A percentile compares a stretch with the other conserved stretches of the same genome.
phyloP scores from a whole-genome alignment of 2,329 filamentous ascomycete species.

The Xylaria hypoxylon region DNA sequence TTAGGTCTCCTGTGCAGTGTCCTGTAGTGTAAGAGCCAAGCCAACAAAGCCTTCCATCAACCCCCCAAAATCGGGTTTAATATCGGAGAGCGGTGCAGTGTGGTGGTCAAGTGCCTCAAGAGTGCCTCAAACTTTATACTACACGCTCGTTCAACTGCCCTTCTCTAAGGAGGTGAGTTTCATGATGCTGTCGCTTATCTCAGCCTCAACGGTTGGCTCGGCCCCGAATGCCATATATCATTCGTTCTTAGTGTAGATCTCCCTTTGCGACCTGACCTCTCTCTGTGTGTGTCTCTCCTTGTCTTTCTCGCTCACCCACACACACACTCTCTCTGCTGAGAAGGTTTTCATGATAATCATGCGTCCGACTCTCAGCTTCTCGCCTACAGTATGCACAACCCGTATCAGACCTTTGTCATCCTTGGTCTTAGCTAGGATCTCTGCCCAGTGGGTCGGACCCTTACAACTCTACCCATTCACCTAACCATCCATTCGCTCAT shows the following conservation, averaged over 20 bases:
- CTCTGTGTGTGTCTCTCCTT: neutral
- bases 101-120: slow-evolving; percentile 10
- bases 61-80: slow-evolving; percentile 1
- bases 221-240: slow-evolving; percentile 24
- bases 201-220: slow-evolving; percentile 35
- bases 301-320: neutral
- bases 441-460: slow-evolving; percentile 42
- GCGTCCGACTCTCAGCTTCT: slow-evolving; percentile 29
- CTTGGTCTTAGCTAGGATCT: slow-evolving; percentile 43
- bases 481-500: neutral
- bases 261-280: neutral
- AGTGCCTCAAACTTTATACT: slow-evolving; percentile 6
- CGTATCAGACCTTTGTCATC: slow-evolving; percentile 37
- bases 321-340: neutral
- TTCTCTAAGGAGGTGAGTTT: slow-evolving; percentile 26
- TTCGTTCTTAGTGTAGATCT: neutral
- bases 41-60: slow-evolving; percentile 16
- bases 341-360: slow-evolving; percentile 16
- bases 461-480: slow-evolving; percentile 14
- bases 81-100: slow-evolving; percentile 26
- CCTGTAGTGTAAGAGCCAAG: slow-evolving; percentile 6
- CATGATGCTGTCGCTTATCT: slow-evolving; percentile 35
- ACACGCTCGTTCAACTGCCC: slow-evolving; percentile 10
- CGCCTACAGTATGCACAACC: slow-evolving; percentile 27
- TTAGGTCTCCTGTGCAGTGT: slow-evolving; percentile 3